Evolutionary conservation across 257 asterid genomes (phyloP), one percentile per base, ranked within the genome.

Genomic region (Plectranthus barbatus): DNA sequence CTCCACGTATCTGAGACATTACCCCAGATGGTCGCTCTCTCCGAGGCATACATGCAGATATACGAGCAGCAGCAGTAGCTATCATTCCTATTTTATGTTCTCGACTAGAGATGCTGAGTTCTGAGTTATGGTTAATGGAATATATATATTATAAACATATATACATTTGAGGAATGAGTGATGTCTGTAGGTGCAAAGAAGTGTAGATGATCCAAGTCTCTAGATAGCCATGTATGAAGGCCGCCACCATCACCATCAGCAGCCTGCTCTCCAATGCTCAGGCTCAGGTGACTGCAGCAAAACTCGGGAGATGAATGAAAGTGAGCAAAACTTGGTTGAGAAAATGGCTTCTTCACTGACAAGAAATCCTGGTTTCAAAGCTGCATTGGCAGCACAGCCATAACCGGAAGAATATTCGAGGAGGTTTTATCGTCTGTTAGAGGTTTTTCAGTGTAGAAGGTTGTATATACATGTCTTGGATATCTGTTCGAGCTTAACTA

Each of bases 21-120:
- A 36, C 97, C 97, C 7, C 97, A 92, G 75, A 85, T 89, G 96
- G 99, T 92, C 24, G 96, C 95, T 6, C 94, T 92, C 20, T 89
- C 96, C 2, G 99, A 92, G 81, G 66, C 96, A 3, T 92, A 89
- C 73, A 83, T 89, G 95, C 99, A 92, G 80, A 92, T 89, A 67
- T 92, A 92, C 26, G 99, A 92, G 86, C 96, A 84, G 79, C 95
- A 92, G 48, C 48, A 42, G 48, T 13, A 42, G 18, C 48, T 13
- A n/a, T n/a, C 1, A 5, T n/a, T 42, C 48, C 1, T n/a, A 14
- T 42, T 42, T 42, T 26, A 26, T 26, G 31, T 5, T 26, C 31
- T n/a, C n/a, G n/a, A n/a, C n/a, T n/a, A n/a, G n/a, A n/a, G n/a
- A n/a, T n/a, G n/a, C n/a, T n/a, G n/a, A n/a, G n/a, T n/a, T n/a